phyloP scores from a whole-genome alignment of 352 stramenopile species.

The Sclerospora graminicola region DNA sequence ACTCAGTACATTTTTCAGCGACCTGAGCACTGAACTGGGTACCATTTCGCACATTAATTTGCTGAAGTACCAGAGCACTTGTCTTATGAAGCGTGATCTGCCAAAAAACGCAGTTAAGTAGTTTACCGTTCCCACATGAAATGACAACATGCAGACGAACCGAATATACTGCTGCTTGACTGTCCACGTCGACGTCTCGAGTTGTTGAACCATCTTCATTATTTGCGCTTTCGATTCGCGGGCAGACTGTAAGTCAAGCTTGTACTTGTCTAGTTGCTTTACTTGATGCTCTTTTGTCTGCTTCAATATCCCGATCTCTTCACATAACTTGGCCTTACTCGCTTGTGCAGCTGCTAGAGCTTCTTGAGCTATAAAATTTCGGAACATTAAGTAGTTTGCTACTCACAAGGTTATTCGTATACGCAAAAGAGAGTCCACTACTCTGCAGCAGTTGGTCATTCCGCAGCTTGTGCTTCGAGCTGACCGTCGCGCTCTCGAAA shows the following conservation, averaged over 20 bases:
- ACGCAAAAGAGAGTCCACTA: too few relatives aligned
- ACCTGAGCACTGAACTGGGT: conserved; percentile 14
- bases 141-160: conserved; percentile 9
- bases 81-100: conserved; percentile 48
- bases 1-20: conserved; percentile 17
- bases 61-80: conserved; percentile 32
- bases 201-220: conserved; percentile 30
- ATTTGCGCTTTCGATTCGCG: conserved; percentile 35
- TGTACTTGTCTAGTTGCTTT: conserved; percentile 33
- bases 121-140: not conserved
- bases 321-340: conserved; percentile 42
- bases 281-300: conserved; percentile 33
- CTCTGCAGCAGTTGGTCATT: too few relatives aligned
- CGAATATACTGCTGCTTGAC: conserved; percentile 51
- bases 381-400: not conserved
- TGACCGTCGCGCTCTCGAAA: too few relatives aligned
- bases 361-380: conserved; percentile 30
- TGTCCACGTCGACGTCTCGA: conserved; percentile 25
- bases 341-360: conserved; percentile 33
- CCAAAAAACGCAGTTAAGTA: not conserved
- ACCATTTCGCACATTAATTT: conserved; percentile 23
- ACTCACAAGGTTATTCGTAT: not conserved
- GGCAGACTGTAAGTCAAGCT: conserved; percentile 32
- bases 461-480: too few relatives aligned
- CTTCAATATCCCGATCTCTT: conserved; percentile 45